Percentiles rank a stretch among this genome's conserved stretches.
phyloP scores from a whole-genome alignment of 306 rosid species.

The Urtica urens region DNA sequence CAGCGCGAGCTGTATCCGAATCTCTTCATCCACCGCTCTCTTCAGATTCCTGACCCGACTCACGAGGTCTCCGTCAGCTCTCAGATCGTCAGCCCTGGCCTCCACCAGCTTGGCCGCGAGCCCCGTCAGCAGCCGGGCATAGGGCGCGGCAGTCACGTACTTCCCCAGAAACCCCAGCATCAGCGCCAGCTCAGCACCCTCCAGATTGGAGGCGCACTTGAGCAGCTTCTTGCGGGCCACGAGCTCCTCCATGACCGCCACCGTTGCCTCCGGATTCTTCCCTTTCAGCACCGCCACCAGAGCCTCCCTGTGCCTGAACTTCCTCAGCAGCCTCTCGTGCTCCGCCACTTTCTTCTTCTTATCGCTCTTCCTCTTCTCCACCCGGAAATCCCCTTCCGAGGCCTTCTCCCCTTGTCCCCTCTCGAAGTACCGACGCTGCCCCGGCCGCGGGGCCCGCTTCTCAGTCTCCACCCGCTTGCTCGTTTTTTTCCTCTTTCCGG shows the following conservation, averaged over 20 bases:
- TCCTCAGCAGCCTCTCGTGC: constrained; percentile 69
- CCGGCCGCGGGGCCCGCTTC: constrained; percentile 54
- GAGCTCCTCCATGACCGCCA: constrained; percentile 24
- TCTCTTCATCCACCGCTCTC: constrained; percentile 68
- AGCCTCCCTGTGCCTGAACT: constrained; percentile 84
- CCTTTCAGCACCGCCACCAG: constrained; percentile 47
- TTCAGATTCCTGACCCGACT: constrained; percentile 48
- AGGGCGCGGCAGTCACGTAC: constrained; percentile 48
- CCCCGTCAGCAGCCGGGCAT: constrained; percentile 50
- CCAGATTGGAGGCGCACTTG: constrained; percentile 49
- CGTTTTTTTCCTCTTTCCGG: constrained; percentile 54
- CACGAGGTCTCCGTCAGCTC: constrained; percentile 36
- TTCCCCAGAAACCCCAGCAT: constrained; percentile 51
- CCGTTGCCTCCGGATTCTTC: constrained; percentile 26
- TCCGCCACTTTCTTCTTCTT: constrained; percentile 39
- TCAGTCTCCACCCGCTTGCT: constrained; percentile 55
- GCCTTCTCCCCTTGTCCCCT: constrained; percentile 88
- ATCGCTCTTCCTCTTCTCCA: constrained; percentile 38
- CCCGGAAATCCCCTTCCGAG: constrained; percentile 48
- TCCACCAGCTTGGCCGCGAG: constrained; percentile 69
- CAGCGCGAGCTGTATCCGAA: constrained; percentile 52
- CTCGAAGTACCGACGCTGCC: constrained; percentile 42
- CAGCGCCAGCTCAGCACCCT: constrained; percentile 45
- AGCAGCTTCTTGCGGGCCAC: constrained; percentile 56
- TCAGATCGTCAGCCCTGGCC: constrained; percentile 50